A percentile compares a stretch with the other conserved stretches of the same genome.
Evolutionary conservation across 2,329 filamentous ascomycete genomes (phyloP).

Genomic region (Cadophora gregata): DNA sequence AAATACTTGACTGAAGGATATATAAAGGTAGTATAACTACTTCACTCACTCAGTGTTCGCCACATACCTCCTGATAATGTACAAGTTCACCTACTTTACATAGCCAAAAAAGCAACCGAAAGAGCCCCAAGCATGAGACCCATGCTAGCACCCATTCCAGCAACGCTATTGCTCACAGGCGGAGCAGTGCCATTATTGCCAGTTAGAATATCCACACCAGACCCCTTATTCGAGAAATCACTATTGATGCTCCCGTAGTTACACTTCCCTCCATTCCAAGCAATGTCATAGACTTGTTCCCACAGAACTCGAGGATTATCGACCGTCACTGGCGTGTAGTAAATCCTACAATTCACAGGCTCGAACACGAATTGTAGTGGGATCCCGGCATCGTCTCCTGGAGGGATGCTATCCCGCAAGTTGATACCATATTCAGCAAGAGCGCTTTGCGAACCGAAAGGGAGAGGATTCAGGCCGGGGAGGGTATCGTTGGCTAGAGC

Average conservation of each 20-base stretch:
- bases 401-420: constrained; percentile 45
- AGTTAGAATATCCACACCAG: not conserved
- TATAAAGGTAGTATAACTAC: no score
- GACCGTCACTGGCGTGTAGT: constrained; percentile 58
- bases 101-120: not conserved
- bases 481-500: constrained; percentile 22
- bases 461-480: constrained; percentile 20
- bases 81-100: not conserved
- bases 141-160: not conserved
- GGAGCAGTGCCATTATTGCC: not conserved
- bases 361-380: constrained; percentile 66
- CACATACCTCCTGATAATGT: no score
- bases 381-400: constrained; percentile 37
- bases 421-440: constrained; percentile 47
- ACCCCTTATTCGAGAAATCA: not conserved
- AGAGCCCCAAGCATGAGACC: not conserved
- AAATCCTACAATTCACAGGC: constrained; percentile 63
- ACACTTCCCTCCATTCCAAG: constrained; percentile 25
- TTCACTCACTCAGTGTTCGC: no score
- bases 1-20: no score
- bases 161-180: not conserved
- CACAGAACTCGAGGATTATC: constrained; percentile 55
- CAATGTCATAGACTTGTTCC: constrained; percentile 38
- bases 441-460: constrained; percentile 18
- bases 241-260: constrained; percentile 1